phyloP scores from a whole-genome alignment of 331 rosid species.

The Ulmus americana region DNA sequence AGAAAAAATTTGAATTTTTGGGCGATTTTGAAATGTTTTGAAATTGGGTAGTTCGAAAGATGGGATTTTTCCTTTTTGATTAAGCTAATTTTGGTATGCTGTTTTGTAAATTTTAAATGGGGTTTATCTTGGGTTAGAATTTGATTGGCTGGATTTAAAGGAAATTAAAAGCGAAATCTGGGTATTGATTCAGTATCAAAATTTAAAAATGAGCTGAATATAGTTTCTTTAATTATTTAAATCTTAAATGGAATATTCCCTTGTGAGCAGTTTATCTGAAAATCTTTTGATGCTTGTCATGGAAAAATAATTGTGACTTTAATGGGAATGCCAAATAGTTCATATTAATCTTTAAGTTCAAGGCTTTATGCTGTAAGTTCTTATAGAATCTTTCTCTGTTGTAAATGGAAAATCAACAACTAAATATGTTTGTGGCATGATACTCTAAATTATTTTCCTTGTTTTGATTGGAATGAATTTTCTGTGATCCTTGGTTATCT shows the following conservation, averaged over 20 bases:
- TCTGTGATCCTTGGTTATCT: neutral
- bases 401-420: neutral
- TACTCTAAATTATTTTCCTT: no score
- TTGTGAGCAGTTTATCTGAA: neutral
- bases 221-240: neutral
- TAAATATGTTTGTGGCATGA: no score
- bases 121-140: neutral
- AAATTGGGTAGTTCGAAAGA: neutral
- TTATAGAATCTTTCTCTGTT: neutral
- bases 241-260: neutral
- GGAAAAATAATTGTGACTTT: no score
- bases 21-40: neutral
- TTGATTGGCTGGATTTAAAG: neutral
- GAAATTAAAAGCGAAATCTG: neutral
- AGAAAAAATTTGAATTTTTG: neutral
- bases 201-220: neutral
- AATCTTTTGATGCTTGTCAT: neutral
- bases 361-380: neutral
- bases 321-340: neutral
- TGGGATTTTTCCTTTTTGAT: neutral
- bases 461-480: no score
- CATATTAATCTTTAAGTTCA: neutral
- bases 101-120: neutral
- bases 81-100: neutral
- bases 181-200: neutral